Evolutionary conservation across 164 flowering plant species (phyloP), one percentile per base, ranked within the genome.

Genomic region (Macadamia tetraphylla): DNA sequence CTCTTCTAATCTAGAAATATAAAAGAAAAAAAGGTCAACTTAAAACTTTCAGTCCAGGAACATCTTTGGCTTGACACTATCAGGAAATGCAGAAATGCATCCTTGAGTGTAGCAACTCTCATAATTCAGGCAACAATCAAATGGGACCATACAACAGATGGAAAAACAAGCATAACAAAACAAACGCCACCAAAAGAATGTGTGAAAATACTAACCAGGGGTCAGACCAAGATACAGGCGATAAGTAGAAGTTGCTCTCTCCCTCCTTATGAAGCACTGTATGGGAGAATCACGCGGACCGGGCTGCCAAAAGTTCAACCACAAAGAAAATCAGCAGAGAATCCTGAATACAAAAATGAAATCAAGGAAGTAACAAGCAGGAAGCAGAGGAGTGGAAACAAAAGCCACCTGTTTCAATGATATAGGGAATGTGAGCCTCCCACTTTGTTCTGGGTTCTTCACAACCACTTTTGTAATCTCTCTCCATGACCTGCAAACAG

Each of bases 211-310:
- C 85, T 81, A 78, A 81, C 91, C 75, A 52, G 89, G 89, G 43
- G 77, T 73, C 60, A 82, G 75, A 64, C 87, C 84, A 62, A 76
- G 68, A 74, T 71, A 81, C 69, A 87, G 67, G 23, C 73, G 77
- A 73, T 77, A 87, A 23, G 89, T 87, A 44, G 82, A 77, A 44
- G 75, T 79, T 31, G 84, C 77, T 67, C 80, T 79, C 51, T 87
- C 83, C 76, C 91, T 84, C 67, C 74, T 84, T 29, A 87, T 86
- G 73, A 80, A 85, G 74, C 91, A 87, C 55, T 87, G 89, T 12
- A 87, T 82, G 9, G 87, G 83, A 55, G 69, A 72, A 14, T 87
- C 89, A 9, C 88, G 85, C n/a, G 83, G 85, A 1, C 84, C 87
- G n/a, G 87, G 87, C 86, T 82, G 23, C 6, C 29, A 18, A 46